Conservation (phyloP, 768 basidiomycete genomes). For the Serendipita sp. region DNA sequence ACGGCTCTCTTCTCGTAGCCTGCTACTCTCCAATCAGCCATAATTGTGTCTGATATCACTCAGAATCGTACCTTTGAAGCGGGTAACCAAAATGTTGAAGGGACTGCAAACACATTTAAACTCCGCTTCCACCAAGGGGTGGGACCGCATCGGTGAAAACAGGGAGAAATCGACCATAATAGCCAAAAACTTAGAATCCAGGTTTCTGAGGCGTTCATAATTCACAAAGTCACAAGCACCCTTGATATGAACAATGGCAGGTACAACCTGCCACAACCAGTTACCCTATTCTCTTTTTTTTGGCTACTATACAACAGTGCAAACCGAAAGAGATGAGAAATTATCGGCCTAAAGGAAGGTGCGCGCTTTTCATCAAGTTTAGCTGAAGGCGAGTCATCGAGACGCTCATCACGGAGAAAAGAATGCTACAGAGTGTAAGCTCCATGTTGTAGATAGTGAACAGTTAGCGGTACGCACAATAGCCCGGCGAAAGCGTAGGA, state of each 20-base stretch:
- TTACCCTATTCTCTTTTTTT: no score
- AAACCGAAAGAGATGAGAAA: no score
- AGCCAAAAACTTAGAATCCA: no score
- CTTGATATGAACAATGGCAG: no score
- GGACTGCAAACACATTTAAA: not conserved
- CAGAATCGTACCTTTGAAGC: not conserved
- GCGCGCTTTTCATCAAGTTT: not conserved
- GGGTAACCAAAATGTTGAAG: not conserved
- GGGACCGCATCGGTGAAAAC: no score
- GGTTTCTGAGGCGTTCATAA: no score
- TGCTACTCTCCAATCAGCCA: not conserved
- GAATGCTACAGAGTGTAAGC: not conserved
- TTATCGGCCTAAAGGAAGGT: no score
- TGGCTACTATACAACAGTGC: no score
- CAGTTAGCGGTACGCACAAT: not conserved
- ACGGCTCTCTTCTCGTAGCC: no score
- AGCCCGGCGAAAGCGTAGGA: not conserved
- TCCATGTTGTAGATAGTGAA: not conserved
- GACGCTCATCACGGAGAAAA: not conserved
- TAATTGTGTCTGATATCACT: not conserved
- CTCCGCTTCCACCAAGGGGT: not conserved
- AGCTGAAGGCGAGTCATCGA: not conserved
- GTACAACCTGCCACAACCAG: no score
- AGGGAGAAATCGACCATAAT: no score
- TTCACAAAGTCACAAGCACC: no score